Percentiles rank a stretch among this genome's conserved stretches.
Evolutionary conservation across 2,329 filamentous ascomycete genomes (phyloP).

Genomic region (Colletotrichum agaves): DNA sequence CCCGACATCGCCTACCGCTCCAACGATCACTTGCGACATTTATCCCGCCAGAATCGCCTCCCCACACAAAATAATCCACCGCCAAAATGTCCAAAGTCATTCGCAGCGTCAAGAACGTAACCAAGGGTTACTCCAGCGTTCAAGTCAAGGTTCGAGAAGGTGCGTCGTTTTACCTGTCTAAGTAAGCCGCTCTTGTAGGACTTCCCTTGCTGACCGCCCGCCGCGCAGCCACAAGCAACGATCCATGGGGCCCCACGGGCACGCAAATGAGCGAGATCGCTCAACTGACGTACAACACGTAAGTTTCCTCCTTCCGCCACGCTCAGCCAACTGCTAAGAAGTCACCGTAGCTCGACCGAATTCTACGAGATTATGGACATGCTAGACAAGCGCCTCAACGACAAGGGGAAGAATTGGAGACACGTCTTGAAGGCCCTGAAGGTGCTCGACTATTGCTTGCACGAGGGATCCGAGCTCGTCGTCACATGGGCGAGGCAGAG

Average conservation of each 20-base stretch:
- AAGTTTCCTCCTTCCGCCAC: conserved; percentile 51
- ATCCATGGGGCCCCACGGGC: conserved; percentile 97
- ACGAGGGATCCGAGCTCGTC: conserved; percentile 95
- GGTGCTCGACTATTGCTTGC: conserved; percentile 96
- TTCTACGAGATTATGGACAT: conserved; percentile 99
- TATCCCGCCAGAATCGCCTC: background rate
- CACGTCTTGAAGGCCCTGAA: conserved; percentile 98
- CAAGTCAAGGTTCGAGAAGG: conserved; percentile 99
- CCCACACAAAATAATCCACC: conserved; percentile 10
- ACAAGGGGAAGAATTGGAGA: conserved; percentile 99
- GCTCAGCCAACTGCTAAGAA: background rate
- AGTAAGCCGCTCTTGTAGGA: too few relatives aligned
- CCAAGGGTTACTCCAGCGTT: conserved; percentile 95
- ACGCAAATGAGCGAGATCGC: conserved; percentile 99
- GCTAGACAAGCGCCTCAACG: conserved; percentile 97
- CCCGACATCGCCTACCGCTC: conserved; percentile 1
- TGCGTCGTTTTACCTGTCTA: conserved; percentile 56
- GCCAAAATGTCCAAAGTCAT: conserved; percentile 92
- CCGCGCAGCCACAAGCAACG: conserved; percentile 91
- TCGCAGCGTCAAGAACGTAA: conserved; percentile 98
- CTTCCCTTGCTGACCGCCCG: conserved; percentile 42
- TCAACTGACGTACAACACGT: conserved; percentile 98
- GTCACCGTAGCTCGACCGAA: conserved; percentile 78
- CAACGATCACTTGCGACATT: background rate
- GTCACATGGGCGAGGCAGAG: conserved; percentile 99